These are phyloP conservation scores for Saccharomyces hybrid DNA, from an alignment of 1,139 yeast genomes.

Conservation along the genomic window DNA sequence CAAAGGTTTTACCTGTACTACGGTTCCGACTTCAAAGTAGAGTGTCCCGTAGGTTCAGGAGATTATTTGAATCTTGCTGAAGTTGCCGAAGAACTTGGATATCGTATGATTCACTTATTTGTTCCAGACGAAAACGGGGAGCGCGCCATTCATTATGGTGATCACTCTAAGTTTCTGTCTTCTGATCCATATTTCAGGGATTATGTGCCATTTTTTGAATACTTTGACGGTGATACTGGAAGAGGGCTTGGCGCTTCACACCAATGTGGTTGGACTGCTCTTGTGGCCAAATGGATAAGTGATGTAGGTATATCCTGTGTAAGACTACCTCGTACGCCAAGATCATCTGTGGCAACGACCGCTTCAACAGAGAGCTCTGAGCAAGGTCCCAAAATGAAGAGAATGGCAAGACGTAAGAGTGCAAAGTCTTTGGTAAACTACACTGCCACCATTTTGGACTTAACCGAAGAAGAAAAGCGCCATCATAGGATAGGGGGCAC, in stretches of 20 bases:
- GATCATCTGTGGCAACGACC: slow-evolving; percentile 22
- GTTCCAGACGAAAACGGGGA: slow-evolving; percentile 61
- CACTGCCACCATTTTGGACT: slow-evolving; percentile 59
- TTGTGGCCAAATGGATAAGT: slow-evolving; percentile 88
- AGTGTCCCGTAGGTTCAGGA: slow-evolving; percentile 88
- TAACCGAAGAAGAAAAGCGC: slow-evolving; percentile 51
- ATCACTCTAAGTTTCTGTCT: slow-evolving; percentile 47
- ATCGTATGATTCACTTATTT: slow-evolving; percentile 75
- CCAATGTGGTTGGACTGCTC: slow-evolving; percentile 96
- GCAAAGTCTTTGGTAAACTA: slow-evolving; percentile 62
- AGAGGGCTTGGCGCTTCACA: slow-evolving; percentile 93
- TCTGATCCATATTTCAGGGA: slow-evolving; percentile 71
- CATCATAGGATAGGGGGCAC: slow-evolving; percentile 24
- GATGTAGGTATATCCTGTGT: slow-evolving; percentile 75
- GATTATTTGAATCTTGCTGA: slow-evolving; percentile 75
- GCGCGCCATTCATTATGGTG: slow-evolving; percentile 73
- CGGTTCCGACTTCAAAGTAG: slow-evolving; percentile 80
- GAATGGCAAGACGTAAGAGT: slow-evolving; percentile 56
- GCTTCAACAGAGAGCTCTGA: slow-evolving; percentile 10
- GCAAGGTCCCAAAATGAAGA: slow-evolving; percentile 19
- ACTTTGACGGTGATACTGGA: slow-evolving; percentile 93
- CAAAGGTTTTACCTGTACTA: slow-evolving; percentile 87
- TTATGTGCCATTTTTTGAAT: slow-evolving; percentile 75
- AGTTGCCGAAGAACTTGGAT: slow-evolving; percentile 88
- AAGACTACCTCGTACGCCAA: slow-evolving; percentile 43